These are phyloP conservation scores for Pestalotiopsis sp. DNA, from an alignment of 2,329 filamentous ascomycete genomes.

Conservation along the genomic window DNA sequence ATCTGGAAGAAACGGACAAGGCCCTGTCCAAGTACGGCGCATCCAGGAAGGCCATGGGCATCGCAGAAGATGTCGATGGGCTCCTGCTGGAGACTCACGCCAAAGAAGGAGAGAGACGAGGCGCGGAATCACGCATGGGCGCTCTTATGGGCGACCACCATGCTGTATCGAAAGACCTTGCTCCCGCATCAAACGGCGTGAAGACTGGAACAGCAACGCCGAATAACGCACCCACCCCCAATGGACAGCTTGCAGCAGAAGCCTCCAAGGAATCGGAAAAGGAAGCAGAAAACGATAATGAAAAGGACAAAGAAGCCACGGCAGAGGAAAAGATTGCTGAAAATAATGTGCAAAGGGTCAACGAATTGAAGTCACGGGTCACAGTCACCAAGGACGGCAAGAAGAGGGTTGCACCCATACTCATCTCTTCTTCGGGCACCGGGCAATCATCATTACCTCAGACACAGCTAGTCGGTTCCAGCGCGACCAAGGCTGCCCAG, in stretches of 20 bases:
- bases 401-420: constrained; percentile 88
- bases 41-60: constrained; percentile 84
- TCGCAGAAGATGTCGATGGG: constrained; percentile 91
- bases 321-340: constrained; percentile 51
- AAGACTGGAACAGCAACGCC: constrained; percentile 44
- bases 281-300: constrained; percentile 28
- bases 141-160: constrained; percentile 91
- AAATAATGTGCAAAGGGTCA: constrained; percentile 57
- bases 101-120: constrained; percentile 87
- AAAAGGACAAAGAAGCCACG: constrained; percentile 19
- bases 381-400: constrained; percentile 96
- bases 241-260: constrained; percentile 33
- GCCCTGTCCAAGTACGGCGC: constrained; percentile 91
- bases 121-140: constrained; percentile 93
- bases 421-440: constrained; percentile 87
- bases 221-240: constrained; percentile 38
- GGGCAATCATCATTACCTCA: constrained; percentile 88
- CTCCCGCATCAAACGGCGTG: constrained; percentile 52
- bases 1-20: constrained; percentile 87
- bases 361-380: constrained; percentile 81
- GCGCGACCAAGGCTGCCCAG: constrained; percentile 63
- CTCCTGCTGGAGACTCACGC: constrained; percentile 87
- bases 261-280: constrained; percentile 29
- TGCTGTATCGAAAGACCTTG: constrained; percentile 52
- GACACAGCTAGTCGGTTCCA: constrained; percentile 81